Percentiles rank a stretch among this genome's conserved stretches.
Evolutionary conservation across 192 early-diverging fungal species (phyloP).

Genomic region (Diversispora eburnea): DNA sequence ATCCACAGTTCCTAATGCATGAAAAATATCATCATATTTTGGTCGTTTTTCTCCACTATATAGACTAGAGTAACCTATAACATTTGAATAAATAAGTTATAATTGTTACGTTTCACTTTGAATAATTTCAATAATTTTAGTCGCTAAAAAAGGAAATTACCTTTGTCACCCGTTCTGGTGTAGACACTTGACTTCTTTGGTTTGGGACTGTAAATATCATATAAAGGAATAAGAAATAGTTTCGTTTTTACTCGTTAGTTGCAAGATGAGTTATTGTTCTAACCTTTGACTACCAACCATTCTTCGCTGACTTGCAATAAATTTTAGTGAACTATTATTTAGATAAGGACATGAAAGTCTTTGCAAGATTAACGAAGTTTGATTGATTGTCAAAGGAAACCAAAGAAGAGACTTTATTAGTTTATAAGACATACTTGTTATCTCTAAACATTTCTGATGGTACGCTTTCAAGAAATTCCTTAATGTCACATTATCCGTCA

Average conservation of each 20-base stretch:
- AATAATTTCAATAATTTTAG: no score
- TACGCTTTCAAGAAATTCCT: no score
- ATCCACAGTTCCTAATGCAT: conserved; percentile 68
- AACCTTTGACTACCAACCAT: conserved; percentile 26
- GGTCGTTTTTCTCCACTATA: conserved; percentile 86
- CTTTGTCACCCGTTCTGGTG: conserved; percentile 91
- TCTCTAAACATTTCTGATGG: neutral
- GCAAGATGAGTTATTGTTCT: neutral
- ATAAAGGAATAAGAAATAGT: neutral
- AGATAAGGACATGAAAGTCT: neutral
- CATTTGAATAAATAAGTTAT: neutral
- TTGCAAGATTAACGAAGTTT: conserved; percentile 7
- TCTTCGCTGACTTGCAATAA: conserved; percentile 13
- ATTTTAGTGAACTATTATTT: neutral
- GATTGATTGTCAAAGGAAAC: conserved; percentile 17
- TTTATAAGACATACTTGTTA: conserved; percentile 8
- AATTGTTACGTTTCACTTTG: no score
- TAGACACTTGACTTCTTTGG: conserved; percentile 69
- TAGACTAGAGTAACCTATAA: conserved; percentile 73
- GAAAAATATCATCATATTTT: conserved; percentile 88
- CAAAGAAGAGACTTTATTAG: neutral
- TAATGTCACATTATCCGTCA: no score
- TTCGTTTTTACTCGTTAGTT: neutral
- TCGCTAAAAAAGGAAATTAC: conserved; percentile 10
- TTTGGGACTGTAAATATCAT: conserved; percentile 2